These are phyloP conservation scores for Xylaria sp. DNA, from an alignment of 2,329 filamentous ascomycete genomes.

Conservation along the genomic window DNA sequence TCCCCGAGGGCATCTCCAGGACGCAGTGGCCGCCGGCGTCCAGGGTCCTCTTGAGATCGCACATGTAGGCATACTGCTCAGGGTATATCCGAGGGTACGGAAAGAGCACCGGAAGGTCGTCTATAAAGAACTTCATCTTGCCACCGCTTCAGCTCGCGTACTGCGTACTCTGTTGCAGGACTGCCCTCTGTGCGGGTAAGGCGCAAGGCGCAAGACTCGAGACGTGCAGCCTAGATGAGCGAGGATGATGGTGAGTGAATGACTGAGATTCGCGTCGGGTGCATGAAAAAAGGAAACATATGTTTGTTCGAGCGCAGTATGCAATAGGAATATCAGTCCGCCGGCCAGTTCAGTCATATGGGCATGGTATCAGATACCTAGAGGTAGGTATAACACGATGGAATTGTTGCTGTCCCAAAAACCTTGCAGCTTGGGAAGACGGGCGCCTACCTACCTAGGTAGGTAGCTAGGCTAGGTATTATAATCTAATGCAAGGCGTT, in stretches of 20 bases:
- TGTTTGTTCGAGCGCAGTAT: not conserved
- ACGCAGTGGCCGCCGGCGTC: constrained; percentile 96
- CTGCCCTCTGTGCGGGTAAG: not conserved
- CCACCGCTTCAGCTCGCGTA: constrained; percentile 3
- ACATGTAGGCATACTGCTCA: constrained; percentile 84
- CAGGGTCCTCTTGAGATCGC: constrained; percentile 86
- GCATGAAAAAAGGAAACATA: not conserved
- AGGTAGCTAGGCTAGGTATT: too few species aligned
- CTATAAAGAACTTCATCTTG: constrained; percentile 81
- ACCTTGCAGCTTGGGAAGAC: not conserved
- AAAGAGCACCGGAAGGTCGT: constrained; percentile 61
- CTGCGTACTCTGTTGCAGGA: not conserved
- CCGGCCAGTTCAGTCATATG: not conserved
- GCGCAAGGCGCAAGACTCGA: not conserved
- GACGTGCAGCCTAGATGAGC: too few species aligned
- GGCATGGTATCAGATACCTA: not conserved
- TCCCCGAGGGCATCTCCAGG: constrained; percentile 98
- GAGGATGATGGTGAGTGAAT: too few species aligned
- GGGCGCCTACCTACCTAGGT: too few species aligned
- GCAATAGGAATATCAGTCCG: not conserved
- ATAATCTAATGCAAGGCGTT: constrained; percentile 1
- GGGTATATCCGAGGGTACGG: constrained; percentile 59
- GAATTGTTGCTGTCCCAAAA: constrained; percentile 2
- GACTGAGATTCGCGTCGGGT: too few species aligned
- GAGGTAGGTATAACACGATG: not conserved